Base-by-base conservation (phyloP, 2,329 filamentous ascomycete species). In the Neofusicoccum sp. region DNA sequence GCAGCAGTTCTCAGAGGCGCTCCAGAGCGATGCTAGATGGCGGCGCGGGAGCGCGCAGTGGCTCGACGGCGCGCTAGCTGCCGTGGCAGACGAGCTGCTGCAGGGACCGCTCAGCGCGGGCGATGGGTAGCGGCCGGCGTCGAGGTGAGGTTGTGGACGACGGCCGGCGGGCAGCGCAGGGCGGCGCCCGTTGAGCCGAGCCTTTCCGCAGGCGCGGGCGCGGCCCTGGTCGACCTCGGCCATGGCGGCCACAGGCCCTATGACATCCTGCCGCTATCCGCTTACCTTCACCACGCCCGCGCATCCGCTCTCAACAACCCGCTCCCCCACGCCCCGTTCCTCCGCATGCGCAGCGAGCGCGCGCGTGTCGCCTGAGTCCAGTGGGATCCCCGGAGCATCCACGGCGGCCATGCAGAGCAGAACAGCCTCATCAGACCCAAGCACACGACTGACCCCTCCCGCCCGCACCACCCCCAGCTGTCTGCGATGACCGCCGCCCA, bases 351-450 rank as follows among this genome's bases (percentile, higher is more conserved):
- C 48, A 54, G 33, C 39, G 37, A 45, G 59, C 28, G 16, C 48
- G 59, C 59, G 39, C 16, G 28, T 14, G 41, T 29, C 45, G 45
- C 48, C 39, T 54, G 37, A 62, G 41, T 29, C 14, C n/a, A 47
- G 61, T 72, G 72, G 74, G 69, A 78, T 79, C 76, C 73, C 76
- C 67, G 68, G 71, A 70, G 70, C 70, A 67, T 72, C 67, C 68
- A 72, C 45, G 66, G 68, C 65, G 65, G 71, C 73, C 70, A 78
- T 77, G 75, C 69, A 54, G 43, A 63, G 34, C 54, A 48, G 61
- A 54, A 56, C 28, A 37, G 29, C 22, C 33, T 33, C 31, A n/a
- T 63, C 36, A 52, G 52, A 44, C 36, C 56, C 54, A 9, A 43
- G 54, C 49, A 62, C 54, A 47, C 36, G 64, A 62, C 64, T 68